Base-by-base conservation (phyloP, 2,329 filamentous ascomycete species). In the Xylariaceae sp. region DNA sequence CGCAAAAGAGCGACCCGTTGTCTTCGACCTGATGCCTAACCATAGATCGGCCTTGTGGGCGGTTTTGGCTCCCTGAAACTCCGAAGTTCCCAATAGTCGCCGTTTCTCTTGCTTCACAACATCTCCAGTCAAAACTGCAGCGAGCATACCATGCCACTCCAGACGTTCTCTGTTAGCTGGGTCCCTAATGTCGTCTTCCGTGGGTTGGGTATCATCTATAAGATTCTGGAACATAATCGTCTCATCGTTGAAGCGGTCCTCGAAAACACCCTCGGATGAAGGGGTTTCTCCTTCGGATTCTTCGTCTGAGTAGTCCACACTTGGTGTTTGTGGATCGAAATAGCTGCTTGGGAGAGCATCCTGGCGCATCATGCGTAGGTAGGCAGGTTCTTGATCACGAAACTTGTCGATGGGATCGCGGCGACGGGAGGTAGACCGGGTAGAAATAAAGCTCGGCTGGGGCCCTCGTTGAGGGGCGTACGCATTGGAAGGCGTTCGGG, bases 61-160 rank as follows among this genome's bases (percentile, higher is more conserved):
- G 42, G 82, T 79, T 60, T 82, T 82, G 50, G 79, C 81, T 7
- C 75, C 70, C 55, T 81, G 76, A 61, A 81, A 78, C 47, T 87
- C 84, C 10, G 80, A 78, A 3, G 90, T 87, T 39, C 91, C 92
- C 62, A 95, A 94, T 66, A 99, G 74, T 37, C 94, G 86, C 72
- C 96, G 96, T 80, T 99, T 99, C 75, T 99, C 94, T 72, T 99
- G 94, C 66, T 91, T 91, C 53, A 99, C 93, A 7, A 99, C 94
- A 71, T 99, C 94, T 61, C 94, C 94, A 1, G 92, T 97, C 62
- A 99, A 77, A 3, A 99, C 94, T 11, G 93, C 95, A 55, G 93
- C 91, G 51, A 99, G 77, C 94, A 99, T 99, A 3, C 91, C 91
- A 73, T 99, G 92, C 94, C 94, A 99, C 73, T 99, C 94, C 20